Evolutionary conservation across 306 rosid species (phyloP).

Genomic region (Geum urbanum): DNA sequence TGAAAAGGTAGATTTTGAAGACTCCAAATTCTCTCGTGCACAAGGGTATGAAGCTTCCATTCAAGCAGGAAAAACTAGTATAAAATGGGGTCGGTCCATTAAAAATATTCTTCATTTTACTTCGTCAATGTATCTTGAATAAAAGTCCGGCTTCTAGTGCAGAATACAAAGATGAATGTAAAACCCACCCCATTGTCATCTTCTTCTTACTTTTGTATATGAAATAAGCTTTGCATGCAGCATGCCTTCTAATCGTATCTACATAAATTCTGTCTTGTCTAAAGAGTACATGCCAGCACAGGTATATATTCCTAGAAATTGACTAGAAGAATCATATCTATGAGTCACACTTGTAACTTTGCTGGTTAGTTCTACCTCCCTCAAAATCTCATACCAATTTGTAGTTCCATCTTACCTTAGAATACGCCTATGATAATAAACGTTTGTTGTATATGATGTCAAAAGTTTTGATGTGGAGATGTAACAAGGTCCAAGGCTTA

Average conservation of each 20-base stretch:
- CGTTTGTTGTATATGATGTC: no score
- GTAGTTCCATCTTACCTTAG: no score
- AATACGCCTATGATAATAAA: no score
- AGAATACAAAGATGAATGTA: conserved; percentile 27
- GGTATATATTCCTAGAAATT: no score
- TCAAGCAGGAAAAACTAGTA: not conserved
- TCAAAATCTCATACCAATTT: not conserved
- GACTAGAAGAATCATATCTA: no score
- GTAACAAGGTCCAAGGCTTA: no score
- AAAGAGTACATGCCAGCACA: conserved; percentile 1
- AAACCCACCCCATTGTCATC: not conserved
- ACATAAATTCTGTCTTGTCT: conserved; percentile 29
- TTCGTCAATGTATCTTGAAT: conserved; percentile 22
- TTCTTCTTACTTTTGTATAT: conserved; percentile 21
- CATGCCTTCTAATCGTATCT: conserved; percentile 16
- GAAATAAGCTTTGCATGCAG: conserved; percentile 4
- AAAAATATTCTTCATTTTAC: not conserved
- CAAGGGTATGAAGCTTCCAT: conserved; percentile 19
- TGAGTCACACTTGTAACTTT: not conserved
- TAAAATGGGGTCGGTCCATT: not conserved
- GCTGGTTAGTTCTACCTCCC: not conserved
- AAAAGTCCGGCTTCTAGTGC: conserved; percentile 42
- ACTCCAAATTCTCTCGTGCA: conserved; percentile 5
- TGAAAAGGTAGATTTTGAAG: conserved; percentile 13
- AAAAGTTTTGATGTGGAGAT: no score